These are phyloP conservation scores for Lecanosticta acicola DNA, from an alignment of 2,329 filamentous ascomycete genomes.

Conservation along the genomic window DNA sequence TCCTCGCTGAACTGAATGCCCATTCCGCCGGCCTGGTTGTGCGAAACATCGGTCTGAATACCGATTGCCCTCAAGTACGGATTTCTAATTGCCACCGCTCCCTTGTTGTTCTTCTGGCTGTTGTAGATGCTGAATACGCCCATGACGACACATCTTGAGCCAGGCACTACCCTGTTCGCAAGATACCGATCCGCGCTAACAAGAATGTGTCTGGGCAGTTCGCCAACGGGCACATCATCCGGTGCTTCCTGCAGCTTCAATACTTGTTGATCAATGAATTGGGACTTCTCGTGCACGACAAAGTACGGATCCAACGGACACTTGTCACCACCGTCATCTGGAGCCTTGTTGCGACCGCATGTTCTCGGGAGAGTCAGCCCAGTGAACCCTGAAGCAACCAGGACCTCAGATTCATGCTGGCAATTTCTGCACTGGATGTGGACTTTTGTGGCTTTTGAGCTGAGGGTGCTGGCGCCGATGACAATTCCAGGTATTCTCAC, in stretches of 20 bases:
- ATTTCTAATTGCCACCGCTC: slow-evolving; percentile 89
- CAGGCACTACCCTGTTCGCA: slow-evolving; percentile 91
- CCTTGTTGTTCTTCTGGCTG: slow-evolving; percentile 72
- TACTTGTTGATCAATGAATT: slow-evolving; percentile 96
- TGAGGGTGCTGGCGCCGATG: slow-evolving; percentile 93
- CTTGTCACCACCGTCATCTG: slow-evolving; percentile 59
- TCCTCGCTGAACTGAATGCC: slow-evolving; percentile 82
- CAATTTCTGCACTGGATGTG: slow-evolving; percentile 87
- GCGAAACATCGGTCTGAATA: slow-evolving; percentile 83
- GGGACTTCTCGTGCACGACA: slow-evolving; percentile 86
- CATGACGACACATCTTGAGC: slow-evolving; percentile 89
- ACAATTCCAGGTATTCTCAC: slow-evolving; percentile 96
- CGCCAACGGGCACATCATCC: slow-evolving; percentile 94
- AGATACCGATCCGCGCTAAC: slow-evolving; percentile 95
- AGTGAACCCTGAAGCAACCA: slow-evolving; percentile 77
- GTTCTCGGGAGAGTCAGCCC: slow-evolving; percentile 77
- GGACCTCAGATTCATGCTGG: slow-evolving; percentile 62
- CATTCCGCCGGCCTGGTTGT: slow-evolving; percentile 68
- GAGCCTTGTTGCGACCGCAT: slow-evolving; percentile 55
- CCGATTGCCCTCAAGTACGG: slow-evolving; percentile 91
- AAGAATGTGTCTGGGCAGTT: slow-evolving; percentile 87
- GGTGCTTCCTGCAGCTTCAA: slow-evolving; percentile 97
- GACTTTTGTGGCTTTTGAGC: slow-evolving; percentile 85
- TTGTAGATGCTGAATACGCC: slow-evolving; percentile 98
- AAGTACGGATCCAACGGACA: slow-evolving; percentile 95